A percentile compares a stretch with the other conserved stretches of the same genome.
Conservation (phyloP, 495 filamentous ascomycete genomes). For the Amphirosellinia nigrospora region DNA sequence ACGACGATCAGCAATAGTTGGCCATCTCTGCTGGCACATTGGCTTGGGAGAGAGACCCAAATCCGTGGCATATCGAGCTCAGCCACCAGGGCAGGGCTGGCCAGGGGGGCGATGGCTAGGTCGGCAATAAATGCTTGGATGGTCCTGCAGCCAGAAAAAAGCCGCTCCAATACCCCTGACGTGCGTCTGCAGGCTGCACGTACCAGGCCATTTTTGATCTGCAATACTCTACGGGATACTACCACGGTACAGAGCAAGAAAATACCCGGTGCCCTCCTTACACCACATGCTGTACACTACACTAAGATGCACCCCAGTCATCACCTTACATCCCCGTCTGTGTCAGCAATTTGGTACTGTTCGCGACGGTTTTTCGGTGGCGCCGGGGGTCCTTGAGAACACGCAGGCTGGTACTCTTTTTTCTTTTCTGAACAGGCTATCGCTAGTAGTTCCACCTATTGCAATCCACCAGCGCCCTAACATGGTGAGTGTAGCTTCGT, state of each 20-base stretch:
- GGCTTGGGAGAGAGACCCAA: neutral
- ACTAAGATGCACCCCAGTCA: neutral
- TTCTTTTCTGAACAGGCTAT: neutral
- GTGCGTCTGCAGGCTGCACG: conserved; percentile 10
- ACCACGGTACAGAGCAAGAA: conserved; percentile 5
- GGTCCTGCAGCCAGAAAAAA: conserved; percentile 1
- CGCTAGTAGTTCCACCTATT: neutral
- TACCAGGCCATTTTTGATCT: conserved; percentile 13
- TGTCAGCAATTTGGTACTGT: conserved; percentile 14
- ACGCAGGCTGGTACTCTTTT: neutral
- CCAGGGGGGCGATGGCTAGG: neutral
- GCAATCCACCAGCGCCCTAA: neutral
- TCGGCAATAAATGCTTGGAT: conserved; percentile 4
- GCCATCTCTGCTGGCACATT: neutral
- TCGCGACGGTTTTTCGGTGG: neutral
- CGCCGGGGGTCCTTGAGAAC: neutral
- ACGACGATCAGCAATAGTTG: neutral
- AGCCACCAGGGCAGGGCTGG: neutral
- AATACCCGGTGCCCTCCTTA: conserved; percentile 3
- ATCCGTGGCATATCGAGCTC: neutral
- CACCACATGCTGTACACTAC: neutral
- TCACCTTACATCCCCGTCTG: neutral
- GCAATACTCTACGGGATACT: neutral
- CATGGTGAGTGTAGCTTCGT: no score
- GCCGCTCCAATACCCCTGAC: neutral